Percentiles rank a stretch among this genome's conserved stretches.
Evolutionary conservation across 2,329 filamentous ascomycete genomes (phyloP).

Genomic region (Endocalyx cinctus): DNA sequence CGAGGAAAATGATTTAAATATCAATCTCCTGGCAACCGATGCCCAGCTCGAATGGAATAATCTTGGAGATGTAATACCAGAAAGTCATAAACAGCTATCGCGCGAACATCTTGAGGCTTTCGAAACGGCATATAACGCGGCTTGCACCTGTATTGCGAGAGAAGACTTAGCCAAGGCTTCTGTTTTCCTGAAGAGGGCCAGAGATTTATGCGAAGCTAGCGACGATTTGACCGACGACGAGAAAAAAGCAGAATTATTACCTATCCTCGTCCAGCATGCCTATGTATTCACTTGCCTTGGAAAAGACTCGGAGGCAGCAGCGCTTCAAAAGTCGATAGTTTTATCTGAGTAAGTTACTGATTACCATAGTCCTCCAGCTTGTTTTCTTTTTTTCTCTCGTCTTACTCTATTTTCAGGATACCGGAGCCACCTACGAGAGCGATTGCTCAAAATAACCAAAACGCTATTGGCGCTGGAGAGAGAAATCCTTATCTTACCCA

Average conservation of each 20-base stretch:
- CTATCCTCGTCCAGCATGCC: constrained; percentile 72
- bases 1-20: constrained; percentile 69
- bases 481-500: constrained; percentile 66
- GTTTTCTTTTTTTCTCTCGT: constrained; percentile 5
- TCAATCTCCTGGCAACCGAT: constrained; percentile 69
- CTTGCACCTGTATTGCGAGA: constrained; percentile 66
- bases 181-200: constrained; percentile 64
- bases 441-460: constrained; percentile 62
- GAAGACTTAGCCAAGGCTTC: constrained; percentile 62
- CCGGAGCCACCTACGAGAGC: constrained; percentile 62
- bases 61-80: constrained; percentile 43
- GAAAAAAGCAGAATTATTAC: constrained; percentile 67
- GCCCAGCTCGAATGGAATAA: constrained; percentile 71
- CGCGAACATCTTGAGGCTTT: constrained; percentile 68
- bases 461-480: constrained; percentile 35
- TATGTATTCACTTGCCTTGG: constrained; percentile 67
- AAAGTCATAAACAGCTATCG: constrained; percentile 49
- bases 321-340: constrained; percentile 58
- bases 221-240: constrained; percentile 72
- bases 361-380: constrained; percentile 1
- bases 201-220: constrained; percentile 65
- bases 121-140: constrained; percentile 77
- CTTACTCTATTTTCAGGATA: constrained; percentile 40
- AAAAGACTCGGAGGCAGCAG: constrained; percentile 59
- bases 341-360: constrained; percentile 49